Evolutionary conservation across 768 basidiomycete genomes (phyloP).

Genomic region (Stropharia rugosoannulata): DNA sequence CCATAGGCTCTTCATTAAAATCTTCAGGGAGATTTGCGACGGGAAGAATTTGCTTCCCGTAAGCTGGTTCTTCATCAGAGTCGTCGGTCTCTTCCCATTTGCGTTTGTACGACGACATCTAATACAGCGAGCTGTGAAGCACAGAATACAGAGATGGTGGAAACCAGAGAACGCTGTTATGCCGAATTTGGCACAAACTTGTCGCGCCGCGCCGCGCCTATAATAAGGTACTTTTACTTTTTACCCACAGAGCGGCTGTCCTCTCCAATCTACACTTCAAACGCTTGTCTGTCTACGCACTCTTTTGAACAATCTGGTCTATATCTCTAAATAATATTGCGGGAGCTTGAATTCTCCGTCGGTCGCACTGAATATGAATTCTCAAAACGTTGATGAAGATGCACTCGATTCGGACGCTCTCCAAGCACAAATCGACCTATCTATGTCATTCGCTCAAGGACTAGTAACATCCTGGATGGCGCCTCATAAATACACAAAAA

Average conservation of each 20-base stretch:
- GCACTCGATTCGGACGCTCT: slow-evolving; percentile 64
- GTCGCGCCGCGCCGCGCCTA: no score
- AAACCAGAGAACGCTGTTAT: neutral
- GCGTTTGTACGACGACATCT: slow-evolving; percentile 46
- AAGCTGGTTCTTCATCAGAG: slow-evolving; percentile 58
- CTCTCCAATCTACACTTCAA: neutral
- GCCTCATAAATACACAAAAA: slow-evolving; percentile 41
- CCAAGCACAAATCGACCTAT: slow-evolving; percentile 81
- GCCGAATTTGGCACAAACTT: neutral
- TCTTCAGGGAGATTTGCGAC: slow-evolving; percentile 77
- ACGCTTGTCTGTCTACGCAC: neutral
- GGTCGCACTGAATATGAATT: slow-evolving; percentile 17
- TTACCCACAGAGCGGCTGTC: neutral
- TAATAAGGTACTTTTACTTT: neutral
- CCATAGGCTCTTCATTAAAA: slow-evolving; percentile 62
- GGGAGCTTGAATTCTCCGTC: neutral
- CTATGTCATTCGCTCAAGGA: slow-evolving; percentile 73
- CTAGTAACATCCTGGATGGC: slow-evolving; percentile 79
- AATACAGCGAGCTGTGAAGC: neutral
- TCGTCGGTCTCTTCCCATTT: slow-evolving; percentile 50
- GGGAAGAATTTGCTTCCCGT: slow-evolving; percentile 73
- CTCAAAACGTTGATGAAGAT: slow-evolving; percentile 41
- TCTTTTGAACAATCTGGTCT: neutral
- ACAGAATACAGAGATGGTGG: neutral
- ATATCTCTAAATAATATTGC: neutral